A percentile compares a stretch with the other conserved stretches of the same genome.
Evolutionary conservation across 2,329 filamentous ascomycete species (phyloP).

Genomic region (Apiospora koreana): DNA sequence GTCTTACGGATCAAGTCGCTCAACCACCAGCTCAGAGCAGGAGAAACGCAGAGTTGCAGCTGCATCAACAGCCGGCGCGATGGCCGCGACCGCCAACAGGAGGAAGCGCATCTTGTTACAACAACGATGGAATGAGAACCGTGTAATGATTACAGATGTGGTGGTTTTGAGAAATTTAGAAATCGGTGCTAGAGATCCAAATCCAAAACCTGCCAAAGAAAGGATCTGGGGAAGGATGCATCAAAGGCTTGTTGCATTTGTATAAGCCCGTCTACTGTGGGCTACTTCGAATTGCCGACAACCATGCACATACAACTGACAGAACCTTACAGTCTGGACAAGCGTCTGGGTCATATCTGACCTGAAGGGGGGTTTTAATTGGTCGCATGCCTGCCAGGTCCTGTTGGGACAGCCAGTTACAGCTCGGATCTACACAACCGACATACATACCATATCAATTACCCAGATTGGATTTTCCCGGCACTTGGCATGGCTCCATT

Average conservation of each 20-base stretch:
- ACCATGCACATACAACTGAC: too few species aligned
- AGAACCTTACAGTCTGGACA: not conserved
- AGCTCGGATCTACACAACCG: slow-evolving; percentile 16
- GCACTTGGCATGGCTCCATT: slow-evolving; percentile 11
- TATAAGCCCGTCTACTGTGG: not conserved
- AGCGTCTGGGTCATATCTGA: slow-evolving; percentile 9
- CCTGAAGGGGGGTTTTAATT: slow-evolving; percentile 16
- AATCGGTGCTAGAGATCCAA: not conserved
- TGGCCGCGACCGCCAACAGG: slow-evolving; percentile 24
- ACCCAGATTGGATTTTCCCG: slow-evolving; percentile 26
- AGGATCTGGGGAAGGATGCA: not conserved
- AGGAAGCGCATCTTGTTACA: slow-evolving; percentile 21
- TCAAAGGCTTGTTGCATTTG: not conserved
- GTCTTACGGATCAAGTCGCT: slow-evolving; percentile 31
- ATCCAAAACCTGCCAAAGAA: not conserved
- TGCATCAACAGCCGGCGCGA: slow-evolving; percentile 24
- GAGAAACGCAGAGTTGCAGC: slow-evolving; percentile 31
- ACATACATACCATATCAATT: slow-evolving; percentile 19
- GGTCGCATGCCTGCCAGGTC: not conserved
- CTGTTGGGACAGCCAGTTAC: slow-evolving; percentile 17
- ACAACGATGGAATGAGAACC: slow-evolving; percentile 4
- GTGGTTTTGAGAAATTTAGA: not conserved
- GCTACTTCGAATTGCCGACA: not conserved
- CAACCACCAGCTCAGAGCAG: slow-evolving; percentile 32
- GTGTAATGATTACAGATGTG: not conserved